Base-by-base conservation (phyloP, 768 basidiomycete species). In the Cyclocybe cylindracea region DNA sequence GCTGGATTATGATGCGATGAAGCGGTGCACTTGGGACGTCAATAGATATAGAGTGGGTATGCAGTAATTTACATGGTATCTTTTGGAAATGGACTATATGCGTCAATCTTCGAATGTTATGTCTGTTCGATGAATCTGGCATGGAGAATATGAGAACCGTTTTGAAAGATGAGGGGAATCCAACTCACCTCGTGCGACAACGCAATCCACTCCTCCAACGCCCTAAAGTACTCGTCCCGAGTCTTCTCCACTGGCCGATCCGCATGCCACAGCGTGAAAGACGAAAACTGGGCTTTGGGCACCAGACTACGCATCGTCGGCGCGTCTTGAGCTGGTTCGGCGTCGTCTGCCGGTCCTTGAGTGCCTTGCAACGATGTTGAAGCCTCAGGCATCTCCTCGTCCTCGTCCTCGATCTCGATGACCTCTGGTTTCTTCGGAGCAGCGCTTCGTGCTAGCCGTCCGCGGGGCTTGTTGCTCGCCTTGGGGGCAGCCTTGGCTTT, bases 221-320 rank as follows among this genome's bases (percentile, higher is more conserved):
- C 70, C 11, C 87, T 76, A 41, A 78, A 66, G 64, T 92, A 93
- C 59, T 90, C 89, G 61, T 93, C 91, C 37, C 70, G 75, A 3
- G 77, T 80, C 46, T 83, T 84, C 54, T 91, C 85, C 1, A 88
- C 81, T 0, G 83, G 80, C 16, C 79, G 77, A 66, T 93, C 91
- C 4, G 86, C 78, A 51, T 84, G 75, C 91, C 91, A 93, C 18
- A 93, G 63, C n/a, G 80, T 79, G 56, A 93, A 82, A 1, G 81
- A 82, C 2, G 78, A 72, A 61, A 93, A 93, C 42, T 73, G 75
- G 0, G 79, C 77, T 2, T 71, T 68, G 4, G 86, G 78, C 6
- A 70, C 60, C 50, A 89, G 66, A 9, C 57, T 66, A 40, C 73
- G 73, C 16, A 61, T 63, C 24, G 2, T 1, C 0, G 61, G 58